phyloP scores from a whole-genome alignment of 148 eudicot genomes.

The Chenopodium berlandieri region DNA sequence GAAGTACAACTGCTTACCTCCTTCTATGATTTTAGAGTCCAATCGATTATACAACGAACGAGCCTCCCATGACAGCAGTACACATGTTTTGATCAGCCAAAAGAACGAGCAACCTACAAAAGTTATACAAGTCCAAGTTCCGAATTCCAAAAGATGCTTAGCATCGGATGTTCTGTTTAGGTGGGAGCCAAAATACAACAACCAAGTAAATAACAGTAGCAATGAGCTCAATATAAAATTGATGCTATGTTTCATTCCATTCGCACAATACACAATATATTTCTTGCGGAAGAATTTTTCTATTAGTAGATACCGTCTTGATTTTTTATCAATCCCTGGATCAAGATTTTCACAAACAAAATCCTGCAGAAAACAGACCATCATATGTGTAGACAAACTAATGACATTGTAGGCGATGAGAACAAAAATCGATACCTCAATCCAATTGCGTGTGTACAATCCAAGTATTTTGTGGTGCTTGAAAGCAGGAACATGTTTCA shows the following conservation, averaged over 20 bases:
- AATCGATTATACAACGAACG: not conserved
- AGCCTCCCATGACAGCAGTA: conserved; percentile 8
- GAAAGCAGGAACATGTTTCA: not conserved
- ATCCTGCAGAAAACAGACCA: no score
- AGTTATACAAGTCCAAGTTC: not conserved
- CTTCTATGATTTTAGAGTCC: not conserved
- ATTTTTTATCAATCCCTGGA: no score
- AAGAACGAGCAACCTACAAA: not conserved
- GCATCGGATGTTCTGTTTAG: not conserved
- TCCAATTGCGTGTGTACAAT: not conserved
- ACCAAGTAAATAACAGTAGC: conserved; percentile 1
- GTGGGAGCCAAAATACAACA: not conserved
- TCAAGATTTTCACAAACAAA: no score
- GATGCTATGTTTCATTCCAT: not conserved
- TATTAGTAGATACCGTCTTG: no score
- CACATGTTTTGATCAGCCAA: not conserved
- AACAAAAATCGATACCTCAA: not conserved
- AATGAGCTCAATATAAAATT: not conserved
- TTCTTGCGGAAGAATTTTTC: no score
- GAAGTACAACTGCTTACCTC: conserved; percentile 12
- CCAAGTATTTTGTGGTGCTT: not conserved
- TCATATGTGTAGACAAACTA: not conserved
- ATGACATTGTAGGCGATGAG: conserved; percentile 9
- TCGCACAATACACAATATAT: not conserved
- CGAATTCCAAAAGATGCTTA: not conserved